Conservation (phyloP, 2,329 filamentous ascomycete species). For the Alternaria triticina region DNA sequence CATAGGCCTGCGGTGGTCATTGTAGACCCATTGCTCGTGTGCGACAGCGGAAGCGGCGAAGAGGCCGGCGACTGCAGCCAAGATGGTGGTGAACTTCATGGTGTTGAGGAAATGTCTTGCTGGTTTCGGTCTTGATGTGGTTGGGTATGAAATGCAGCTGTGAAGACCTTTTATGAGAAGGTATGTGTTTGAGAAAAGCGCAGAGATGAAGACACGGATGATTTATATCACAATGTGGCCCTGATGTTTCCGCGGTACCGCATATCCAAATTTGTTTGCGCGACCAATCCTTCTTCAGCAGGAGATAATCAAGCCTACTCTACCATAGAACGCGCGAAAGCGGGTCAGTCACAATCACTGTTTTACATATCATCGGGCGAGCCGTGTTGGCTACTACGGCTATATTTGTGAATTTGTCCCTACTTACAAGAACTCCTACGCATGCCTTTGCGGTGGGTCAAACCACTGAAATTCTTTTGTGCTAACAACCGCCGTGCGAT, state of each 20-base stretch:
- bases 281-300: too few relatives aligned
- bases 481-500: too few relatives aligned
- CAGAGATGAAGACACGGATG: rapidly evolving
- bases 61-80: background rate
- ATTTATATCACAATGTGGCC: background rate
- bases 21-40: background rate
- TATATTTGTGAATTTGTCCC: too few relatives aligned
- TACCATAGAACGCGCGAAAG: too few relatives aligned
- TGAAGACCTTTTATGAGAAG: background rate
- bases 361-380: background rate
- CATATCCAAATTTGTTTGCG: background rate
- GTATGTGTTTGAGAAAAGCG: background rate
- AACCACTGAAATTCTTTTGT: too few relatives aligned
- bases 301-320: too few relatives aligned
- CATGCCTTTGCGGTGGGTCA: too few relatives aligned
- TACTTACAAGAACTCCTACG: too few relatives aligned
- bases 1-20: background rate
- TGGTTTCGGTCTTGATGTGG: background rate
- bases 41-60: background rate
- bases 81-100: background rate
- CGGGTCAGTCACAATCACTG: too few relatives aligned
- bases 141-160: background rate
- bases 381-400: too few relatives aligned
- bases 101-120: background rate
- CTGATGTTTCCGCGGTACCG: background rate